These are phyloP conservation scores for Seiridium unicorne DNA, from an alignment of 2,329 filamentous ascomycete species.

Conservation along the genomic window DNA sequence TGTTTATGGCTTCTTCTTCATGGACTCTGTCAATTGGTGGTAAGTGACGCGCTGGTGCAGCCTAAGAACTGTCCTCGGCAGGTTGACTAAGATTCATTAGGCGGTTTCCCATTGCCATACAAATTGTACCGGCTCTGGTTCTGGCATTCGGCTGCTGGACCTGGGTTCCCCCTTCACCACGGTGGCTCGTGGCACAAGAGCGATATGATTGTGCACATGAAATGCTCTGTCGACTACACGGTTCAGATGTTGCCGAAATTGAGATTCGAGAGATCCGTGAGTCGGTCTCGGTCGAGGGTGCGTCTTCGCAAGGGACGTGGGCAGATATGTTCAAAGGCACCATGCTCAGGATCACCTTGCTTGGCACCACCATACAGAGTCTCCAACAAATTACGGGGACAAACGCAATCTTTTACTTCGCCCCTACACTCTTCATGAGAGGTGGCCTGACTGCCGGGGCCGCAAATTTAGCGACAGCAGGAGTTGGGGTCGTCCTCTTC, in stretches of 20 bases:
- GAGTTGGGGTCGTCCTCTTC: constrained; percentile 26
- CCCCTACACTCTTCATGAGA: constrained; percentile 17
- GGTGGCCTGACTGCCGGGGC: constrained; percentile 22
- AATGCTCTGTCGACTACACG: constrained; percentile 16
- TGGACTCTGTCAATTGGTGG: constrained; percentile 29
- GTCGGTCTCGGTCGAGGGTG: constrained; percentile 9
- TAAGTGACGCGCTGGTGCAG: neutral
- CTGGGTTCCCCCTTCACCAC: constrained; percentile 16
- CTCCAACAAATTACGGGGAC: constrained; percentile 17
- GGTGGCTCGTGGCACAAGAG: constrained; percentile 15
- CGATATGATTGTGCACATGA: constrained; percentile 17
- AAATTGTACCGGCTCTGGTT: constrained; percentile 23
- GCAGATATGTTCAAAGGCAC: constrained; percentile 15
- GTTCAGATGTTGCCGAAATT: constrained; percentile 10
- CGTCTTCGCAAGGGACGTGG: constrained; percentile 9
- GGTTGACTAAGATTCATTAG: neutral
- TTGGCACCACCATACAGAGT: constrained; percentile 16
- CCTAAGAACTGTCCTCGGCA: neutral
- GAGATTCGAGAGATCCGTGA: constrained; percentile 34
- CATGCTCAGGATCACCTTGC: constrained; percentile 13
- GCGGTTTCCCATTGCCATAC: constrained; percentile 22
- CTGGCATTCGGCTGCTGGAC: constrained; percentile 17
- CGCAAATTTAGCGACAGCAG: constrained; percentile 26
- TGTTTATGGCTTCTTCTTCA: constrained; percentile 26
- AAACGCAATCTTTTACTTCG: constrained; percentile 19